phyloP scores from a whole-genome alignment of 2,329 filamentous ascomycete species.

The Cladophialophora carrionii region DNA sequence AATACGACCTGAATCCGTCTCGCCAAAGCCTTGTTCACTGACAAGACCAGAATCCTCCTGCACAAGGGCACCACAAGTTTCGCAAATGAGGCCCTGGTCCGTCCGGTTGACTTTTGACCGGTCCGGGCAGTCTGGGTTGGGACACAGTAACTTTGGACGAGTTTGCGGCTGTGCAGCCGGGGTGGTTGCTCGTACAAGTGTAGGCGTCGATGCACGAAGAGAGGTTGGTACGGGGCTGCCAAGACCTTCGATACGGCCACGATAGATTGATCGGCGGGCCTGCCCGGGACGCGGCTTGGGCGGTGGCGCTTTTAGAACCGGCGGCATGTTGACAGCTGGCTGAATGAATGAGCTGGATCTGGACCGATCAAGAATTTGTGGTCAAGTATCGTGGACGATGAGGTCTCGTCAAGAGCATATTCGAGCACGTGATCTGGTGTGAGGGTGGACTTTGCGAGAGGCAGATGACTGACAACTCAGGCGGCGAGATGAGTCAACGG shows the following conservation, averaged over 20 bases:
- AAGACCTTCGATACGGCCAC: slow-evolving; percentile 31
- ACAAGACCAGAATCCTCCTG: slow-evolving; percentile 85
- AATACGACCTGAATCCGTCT: slow-evolving; percentile 81
- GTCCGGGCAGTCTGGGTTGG: slow-evolving; percentile 44
- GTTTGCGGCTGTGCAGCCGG: slow-evolving; percentile 18
- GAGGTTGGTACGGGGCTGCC: slow-evolving; percentile 31
- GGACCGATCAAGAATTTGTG: slow-evolving; percentile 1
- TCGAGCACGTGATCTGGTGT: slow-evolving; percentile 26
- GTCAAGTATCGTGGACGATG: neutral
- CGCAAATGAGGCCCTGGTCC: slow-evolving; percentile 65
- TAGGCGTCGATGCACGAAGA: slow-evolving; percentile 26
- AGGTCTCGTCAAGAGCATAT: slow-evolving; percentile 15
- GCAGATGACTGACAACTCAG: neutral
- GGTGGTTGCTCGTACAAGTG: slow-evolving; percentile 25
- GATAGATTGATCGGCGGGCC: slow-evolving; percentile 22
- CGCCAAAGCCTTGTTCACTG: slow-evolving; percentile 87
- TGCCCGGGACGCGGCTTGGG: slow-evolving; percentile 28
- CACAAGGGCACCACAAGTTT: slow-evolving; percentile 80
- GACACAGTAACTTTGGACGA: slow-evolving; percentile 52
- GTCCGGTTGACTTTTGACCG: slow-evolving; percentile 47
- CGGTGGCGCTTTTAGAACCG: slow-evolving; percentile 23
- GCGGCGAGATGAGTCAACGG: slow-evolving; percentile 4
- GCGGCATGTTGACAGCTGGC: slow-evolving; percentile 16
- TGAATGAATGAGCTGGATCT: neutral
- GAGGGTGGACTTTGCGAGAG: slow-evolving; percentile 2